Conservation (phyloP, 202 grass and related monocot genomes). For the Eragrostis tef region DNA sequence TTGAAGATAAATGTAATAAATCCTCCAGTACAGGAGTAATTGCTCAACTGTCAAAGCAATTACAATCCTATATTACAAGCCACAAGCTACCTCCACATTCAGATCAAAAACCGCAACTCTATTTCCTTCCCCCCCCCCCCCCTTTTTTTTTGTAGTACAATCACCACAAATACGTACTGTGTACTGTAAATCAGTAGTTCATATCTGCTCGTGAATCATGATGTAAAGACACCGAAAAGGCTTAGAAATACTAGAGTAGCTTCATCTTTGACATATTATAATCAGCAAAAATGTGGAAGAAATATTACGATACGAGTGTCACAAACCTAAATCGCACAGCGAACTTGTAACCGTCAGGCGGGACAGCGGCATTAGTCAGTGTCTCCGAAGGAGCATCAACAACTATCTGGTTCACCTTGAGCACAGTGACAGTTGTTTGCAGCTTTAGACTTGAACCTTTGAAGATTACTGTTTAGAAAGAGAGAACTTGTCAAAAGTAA, state of each 20-base stretch:
- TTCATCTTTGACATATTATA: conserved; percentile 36
- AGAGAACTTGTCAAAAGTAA: conserved; percentile 20
- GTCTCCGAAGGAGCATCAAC: conserved; percentile 65
- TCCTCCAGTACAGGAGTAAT: not conserved
- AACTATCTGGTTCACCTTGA: conserved; percentile 72
- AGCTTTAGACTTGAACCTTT: conserved; percentile 71
- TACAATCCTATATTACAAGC: not conserved
- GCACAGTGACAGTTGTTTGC: conserved; percentile 64
- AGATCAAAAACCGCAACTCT: not conserved
- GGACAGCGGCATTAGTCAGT: conserved; percentile 65
- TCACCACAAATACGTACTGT: not conserved
- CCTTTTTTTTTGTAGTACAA: not conserved
- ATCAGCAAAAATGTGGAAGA: conserved; percentile 32
- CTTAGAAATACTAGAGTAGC: conserved; percentile 16
- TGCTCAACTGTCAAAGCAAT: not conserved
- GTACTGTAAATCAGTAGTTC: not conserved
- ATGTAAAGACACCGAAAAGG: not conserved
- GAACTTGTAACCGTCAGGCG: conserved; percentile 75
- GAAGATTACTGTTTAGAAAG: conserved; percentile 69
- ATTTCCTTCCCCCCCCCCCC: too few relatives aligned
- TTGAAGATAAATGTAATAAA: conserved; percentile 28
- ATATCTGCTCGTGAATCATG: not conserved
- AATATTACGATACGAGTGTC: conserved; percentile 18
- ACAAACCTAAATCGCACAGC: conserved; percentile 73
- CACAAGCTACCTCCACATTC: not conserved